These are phyloP conservation scores for Amanita polypyramis DNA, from an alignment of 768 basidiomycete genomes.

Conservation along the genomic window DNA sequence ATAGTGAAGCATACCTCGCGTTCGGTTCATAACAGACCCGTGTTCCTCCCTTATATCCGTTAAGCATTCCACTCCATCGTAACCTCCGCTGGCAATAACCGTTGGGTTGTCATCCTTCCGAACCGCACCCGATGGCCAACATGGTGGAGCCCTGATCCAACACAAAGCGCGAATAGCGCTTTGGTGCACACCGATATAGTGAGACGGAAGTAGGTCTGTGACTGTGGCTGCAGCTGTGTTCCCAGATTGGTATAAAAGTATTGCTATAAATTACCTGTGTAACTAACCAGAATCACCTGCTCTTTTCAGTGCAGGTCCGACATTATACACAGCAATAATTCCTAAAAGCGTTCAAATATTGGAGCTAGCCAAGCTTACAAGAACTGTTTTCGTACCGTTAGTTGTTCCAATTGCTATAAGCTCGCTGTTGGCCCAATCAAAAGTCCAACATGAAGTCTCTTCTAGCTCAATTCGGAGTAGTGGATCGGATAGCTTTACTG, in stretches of 20 bases:
- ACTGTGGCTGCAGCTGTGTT: slow-evolving; percentile 18
- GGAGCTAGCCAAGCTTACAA: neutral
- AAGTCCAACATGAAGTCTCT: slow-evolving; percentile 64
- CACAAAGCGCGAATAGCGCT: slow-evolving; percentile 67
- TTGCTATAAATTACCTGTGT: neutral
- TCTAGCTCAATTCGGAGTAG: slow-evolving; percentile 63
- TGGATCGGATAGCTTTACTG: slow-evolving; percentile 55
- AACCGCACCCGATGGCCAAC: slow-evolving; percentile 33
- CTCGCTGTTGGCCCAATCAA: slow-evolving; percentile 90
- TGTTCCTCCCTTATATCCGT: slow-evolving; percentile 68
- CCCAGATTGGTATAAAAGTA: neutral
- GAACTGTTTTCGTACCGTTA: slow-evolving; percentile 44
- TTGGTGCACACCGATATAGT: slow-evolving; percentile 68
- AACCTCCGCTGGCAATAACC: slow-evolving; percentile 66
- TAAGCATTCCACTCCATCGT: slow-evolving; percentile 69
- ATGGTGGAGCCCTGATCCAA: slow-evolving; percentile 65
- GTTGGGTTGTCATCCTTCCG: slow-evolving; percentile 50
- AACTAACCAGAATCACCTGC: slow-evolving; percentile 21
- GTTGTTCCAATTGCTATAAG: slow-evolving; percentile 74
- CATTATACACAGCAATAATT: slow-evolving; percentile 46
- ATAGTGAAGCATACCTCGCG: slow-evolving; percentile 41
- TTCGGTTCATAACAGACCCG: slow-evolving; percentile 64
- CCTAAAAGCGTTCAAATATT: slow-evolving; percentile 21
- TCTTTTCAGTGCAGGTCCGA: slow-evolving; percentile 31
- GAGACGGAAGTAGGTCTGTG: slow-evolving; percentile 48